These are phyloP conservation scores for Starmerella potacharoeniae DNA, from an alignment of 805 yeast species.

Conservation along the genomic window DNA sequence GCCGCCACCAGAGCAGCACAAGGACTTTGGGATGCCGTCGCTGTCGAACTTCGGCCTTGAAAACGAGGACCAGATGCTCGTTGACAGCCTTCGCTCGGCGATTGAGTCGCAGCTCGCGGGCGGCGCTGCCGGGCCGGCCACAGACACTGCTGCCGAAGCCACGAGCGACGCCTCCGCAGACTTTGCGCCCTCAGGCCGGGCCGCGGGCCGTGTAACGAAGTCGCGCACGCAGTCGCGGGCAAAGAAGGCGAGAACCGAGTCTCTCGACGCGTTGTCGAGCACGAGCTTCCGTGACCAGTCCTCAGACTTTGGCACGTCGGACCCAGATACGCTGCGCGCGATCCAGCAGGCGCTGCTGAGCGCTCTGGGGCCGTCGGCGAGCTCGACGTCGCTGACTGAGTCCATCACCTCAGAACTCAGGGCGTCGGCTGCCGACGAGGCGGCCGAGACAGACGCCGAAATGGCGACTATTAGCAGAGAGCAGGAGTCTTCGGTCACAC, in stretches of 20 bases:
- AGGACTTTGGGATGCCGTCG: background rate
- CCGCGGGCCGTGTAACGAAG: background rate
- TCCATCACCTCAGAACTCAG: constrained; percentile 2
- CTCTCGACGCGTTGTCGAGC: background rate
- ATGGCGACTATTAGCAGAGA: background rate
- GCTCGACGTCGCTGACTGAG: constrained; percentile 14
- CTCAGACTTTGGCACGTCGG: constrained; percentile 18
- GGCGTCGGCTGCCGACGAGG: background rate
- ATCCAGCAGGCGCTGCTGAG: constrained; percentile 24
- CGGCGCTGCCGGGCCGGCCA: background rate
- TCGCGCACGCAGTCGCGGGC: background rate
- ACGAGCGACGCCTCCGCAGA: background rate
- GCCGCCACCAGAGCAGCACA: background rate
- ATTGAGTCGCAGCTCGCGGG: constrained; percentile 3
- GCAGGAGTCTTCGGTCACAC: background rate
- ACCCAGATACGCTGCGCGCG: constrained; percentile 24
- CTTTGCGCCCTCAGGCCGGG: no score
- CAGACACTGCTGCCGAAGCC: background rate
- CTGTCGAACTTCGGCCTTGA: constrained; percentile 5
- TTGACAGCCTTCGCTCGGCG: constrained; percentile 12
- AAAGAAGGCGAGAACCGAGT: background rate
- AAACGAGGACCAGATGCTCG: constrained; percentile 12
- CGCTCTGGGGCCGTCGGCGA: constrained; percentile 13
- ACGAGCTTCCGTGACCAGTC: background rate
- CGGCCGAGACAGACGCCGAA: background rate